phyloP scores from a whole-genome alignment of 2,329 filamentous ascomycete species.

The Hypoxylon sp. region DNA sequence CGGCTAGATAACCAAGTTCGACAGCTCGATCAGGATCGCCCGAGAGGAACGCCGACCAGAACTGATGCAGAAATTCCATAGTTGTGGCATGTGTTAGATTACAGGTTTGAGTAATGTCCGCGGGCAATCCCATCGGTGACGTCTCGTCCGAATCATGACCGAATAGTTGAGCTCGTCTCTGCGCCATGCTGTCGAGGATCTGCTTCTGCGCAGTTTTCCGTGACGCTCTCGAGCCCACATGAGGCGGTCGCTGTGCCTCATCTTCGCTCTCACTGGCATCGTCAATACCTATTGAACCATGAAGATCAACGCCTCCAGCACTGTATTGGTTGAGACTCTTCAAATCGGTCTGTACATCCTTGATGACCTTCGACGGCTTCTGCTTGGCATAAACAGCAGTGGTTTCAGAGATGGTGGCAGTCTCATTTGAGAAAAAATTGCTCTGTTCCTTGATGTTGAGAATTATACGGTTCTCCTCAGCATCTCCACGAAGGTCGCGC shows the following conservation, averaged over 20 bases:
- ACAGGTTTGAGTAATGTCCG: slow-evolving; percentile 71
- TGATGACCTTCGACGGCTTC: slow-evolving; percentile 77
- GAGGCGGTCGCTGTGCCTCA: slow-evolving; percentile 67
- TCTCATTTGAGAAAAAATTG: slow-evolving; percentile 79
- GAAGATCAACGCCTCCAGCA: slow-evolving; percentile 71
- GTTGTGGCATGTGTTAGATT: slow-evolving; percentile 88
- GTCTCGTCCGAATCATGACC: slow-evolving; percentile 64
- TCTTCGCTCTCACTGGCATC: slow-evolving; percentile 79
- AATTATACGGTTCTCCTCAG: slow-evolving; percentile 81
- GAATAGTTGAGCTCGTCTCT: slow-evolving; percentile 72
- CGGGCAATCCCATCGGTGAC: slow-evolving; percentile 70
- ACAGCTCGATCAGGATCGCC: slow-evolving; percentile 84
- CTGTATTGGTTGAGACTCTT: slow-evolving; percentile 64
- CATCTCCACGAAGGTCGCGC: slow-evolving; percentile 82
- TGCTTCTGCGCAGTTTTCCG: slow-evolving; percentile 75
- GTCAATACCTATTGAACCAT: slow-evolving; percentile 75
- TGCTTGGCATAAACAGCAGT: slow-evolving; percentile 75
- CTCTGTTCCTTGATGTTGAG: slow-evolving; percentile 92
- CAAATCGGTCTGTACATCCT: slow-evolving; percentile 75
- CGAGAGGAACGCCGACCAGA: slow-evolving; percentile 93
- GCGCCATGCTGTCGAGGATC: slow-evolving; percentile 75
- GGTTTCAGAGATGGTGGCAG: slow-evolving; percentile 63
- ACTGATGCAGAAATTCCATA: slow-evolving; percentile 96
- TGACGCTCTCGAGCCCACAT: slow-evolving; percentile 79
- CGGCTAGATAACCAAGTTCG: slow-evolving; percentile 85